phyloP scores from a whole-genome alignment of 805 yeast genomes.

The Debaryomyces castellii region DNA sequence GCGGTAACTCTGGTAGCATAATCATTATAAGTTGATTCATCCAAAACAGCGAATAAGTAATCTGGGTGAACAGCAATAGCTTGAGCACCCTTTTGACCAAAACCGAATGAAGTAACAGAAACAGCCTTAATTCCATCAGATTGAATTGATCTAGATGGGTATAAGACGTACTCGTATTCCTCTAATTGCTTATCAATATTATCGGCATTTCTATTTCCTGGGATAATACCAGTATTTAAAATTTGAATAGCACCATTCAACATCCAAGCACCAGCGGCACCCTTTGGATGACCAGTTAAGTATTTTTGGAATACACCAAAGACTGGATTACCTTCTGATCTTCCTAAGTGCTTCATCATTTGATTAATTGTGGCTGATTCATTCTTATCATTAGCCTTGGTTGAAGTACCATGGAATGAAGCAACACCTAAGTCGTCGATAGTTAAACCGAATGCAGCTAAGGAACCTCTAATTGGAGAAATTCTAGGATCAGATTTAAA shows the following conservation, averaged over 20 bases:
- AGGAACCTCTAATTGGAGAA: conserved; percentile 95
- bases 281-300: conserved; percentile 99
- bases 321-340: conserved; percentile 97
- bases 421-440: conserved; percentile 95
- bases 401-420: conserved; percentile 99
- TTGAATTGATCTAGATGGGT: conserved; percentile 89
- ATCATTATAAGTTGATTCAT: conserved; percentile 64
- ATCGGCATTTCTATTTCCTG: conserved; percentile 99
- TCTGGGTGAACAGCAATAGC: conserved; percentile 91
- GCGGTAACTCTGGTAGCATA: conserved; percentile 70
- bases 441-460: conserved; percentile 90
- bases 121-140: conserved; percentile 98
- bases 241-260: conserved; percentile 96
- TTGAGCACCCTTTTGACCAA: conserved; percentile 99
- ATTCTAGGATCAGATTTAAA: conserved; percentile 88
- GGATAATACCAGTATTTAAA: conserved; percentile 88
- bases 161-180: conserved; percentile 83
- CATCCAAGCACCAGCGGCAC: conserved; percentile 99
- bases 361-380: conserved; percentile 87
- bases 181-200: conserved; percentile 83
- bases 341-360: conserved; percentile 94
- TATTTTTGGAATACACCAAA: conserved; percentile 98
- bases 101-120: conserved; percentile 95
- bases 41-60: conserved; percentile 83
- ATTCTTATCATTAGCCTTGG: conserved; percentile 98